Percentiles rank a stretch among this genome's conserved stretches.
Conservation (phyloP, 129 eudicot genomes). For the Centrapalus pauciflorus region DNA sequence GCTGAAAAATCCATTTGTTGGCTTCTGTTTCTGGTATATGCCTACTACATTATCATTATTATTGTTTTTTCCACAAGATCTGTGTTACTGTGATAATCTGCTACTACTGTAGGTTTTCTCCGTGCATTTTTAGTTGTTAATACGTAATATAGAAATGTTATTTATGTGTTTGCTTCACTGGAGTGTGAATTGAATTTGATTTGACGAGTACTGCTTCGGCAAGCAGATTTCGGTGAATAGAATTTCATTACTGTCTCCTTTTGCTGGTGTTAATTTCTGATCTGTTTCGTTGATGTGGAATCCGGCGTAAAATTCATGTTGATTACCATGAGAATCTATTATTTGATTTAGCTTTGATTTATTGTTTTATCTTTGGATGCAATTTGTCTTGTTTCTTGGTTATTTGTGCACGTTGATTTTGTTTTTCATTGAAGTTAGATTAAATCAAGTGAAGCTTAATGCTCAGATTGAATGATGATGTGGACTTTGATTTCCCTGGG, state of each 20-base stretch:
- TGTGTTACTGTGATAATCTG: background rate
- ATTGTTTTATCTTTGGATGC: no score
- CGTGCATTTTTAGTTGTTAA: background rate
- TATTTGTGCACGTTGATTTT: background rate
- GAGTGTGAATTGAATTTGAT: background rate
- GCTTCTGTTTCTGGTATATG: slow-evolving; percentile 40
- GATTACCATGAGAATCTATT: background rate
- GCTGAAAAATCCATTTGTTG: slow-evolving; percentile 33
- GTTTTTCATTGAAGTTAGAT: background rate
- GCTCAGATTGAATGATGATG: background rate
- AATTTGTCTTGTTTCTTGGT: background rate
- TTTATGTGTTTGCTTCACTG: background rate
- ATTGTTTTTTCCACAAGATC: slow-evolving; percentile 1
- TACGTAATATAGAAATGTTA: background rate
- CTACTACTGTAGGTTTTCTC: background rate
- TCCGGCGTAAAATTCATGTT: background rate
- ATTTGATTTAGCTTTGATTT: background rate
- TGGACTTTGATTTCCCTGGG: no score
- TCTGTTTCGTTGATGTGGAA: background rate
- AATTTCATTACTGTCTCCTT: background rate
- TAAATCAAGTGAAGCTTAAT: background rate
- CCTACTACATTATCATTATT: slow-evolving; percentile 1
- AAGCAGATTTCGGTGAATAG: background rate
- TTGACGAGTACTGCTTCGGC: background rate
- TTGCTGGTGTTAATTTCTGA: background rate